A percentile compares a stretch with the other conserved stretches of the same genome.
These are phyloP conservation scores for Aspergillus niger DNA, from an alignment of 2,329 filamentous ascomycete genomes.

Conservation along the genomic window DNA sequence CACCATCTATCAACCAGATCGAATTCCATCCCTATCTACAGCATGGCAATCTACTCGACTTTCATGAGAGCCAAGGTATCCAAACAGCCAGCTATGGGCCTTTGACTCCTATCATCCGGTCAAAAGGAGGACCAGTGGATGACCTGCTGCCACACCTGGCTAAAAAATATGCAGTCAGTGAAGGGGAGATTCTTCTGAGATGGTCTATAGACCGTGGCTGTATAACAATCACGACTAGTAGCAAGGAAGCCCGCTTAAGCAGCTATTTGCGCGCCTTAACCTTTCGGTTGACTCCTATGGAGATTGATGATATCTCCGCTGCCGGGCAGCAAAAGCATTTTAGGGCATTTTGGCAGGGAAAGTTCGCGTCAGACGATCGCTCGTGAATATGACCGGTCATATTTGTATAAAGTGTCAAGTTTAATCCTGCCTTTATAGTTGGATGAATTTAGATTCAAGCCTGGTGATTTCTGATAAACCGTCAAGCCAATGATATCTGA, in stretches of 20 bases:
- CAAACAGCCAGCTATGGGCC: constrained; percentile 45
- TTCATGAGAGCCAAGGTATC: constrained; percentile 46
- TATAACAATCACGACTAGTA: constrained; percentile 61
- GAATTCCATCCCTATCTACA: constrained; percentile 51
- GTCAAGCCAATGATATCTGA: background rate
- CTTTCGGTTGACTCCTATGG: constrained; percentile 61
- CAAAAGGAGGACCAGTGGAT: constrained; percentile 58
- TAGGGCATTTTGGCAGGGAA: constrained; percentile 55
- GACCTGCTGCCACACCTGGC: constrained; percentile 52
- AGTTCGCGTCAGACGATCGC: constrained; percentile 50
- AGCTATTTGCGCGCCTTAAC: constrained; percentile 59
- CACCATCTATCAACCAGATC: constrained; percentile 42
- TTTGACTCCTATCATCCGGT: constrained; percentile 56
- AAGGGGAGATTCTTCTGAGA: constrained; percentile 59
- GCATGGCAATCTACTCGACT: constrained; percentile 44
- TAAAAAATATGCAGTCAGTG: constrained; percentile 63
- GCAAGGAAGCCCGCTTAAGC: constrained; percentile 61
- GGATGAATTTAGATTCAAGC: background rate
- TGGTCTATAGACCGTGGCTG: constrained; percentile 65
- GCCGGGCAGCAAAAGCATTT: constrained; percentile 54
- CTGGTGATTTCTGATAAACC: background rate
- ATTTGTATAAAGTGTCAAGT: background rate
- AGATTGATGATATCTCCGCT: constrained; percentile 57
- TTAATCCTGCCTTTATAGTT: background rate
- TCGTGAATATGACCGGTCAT: constrained; percentile 19